phyloP scores from a whole-genome alignment of 495 filamentous ascomycete species.

The Chaetomium tenue region DNA sequence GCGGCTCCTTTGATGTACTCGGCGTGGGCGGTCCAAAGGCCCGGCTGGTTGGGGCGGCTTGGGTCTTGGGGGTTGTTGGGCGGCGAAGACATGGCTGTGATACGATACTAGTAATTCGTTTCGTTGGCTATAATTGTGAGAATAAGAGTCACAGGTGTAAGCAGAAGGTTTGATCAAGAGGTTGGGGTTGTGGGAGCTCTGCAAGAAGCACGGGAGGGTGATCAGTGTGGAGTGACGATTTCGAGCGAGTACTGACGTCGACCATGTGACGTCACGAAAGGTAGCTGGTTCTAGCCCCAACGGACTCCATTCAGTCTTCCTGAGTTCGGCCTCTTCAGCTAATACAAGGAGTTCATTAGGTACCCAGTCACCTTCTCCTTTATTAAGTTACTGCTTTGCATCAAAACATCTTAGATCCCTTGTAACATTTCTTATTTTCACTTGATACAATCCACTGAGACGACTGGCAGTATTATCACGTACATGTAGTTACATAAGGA shows the following conservation, averaged over 20 bases:
- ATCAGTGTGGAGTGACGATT: background rate
- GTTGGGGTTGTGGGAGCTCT: background rate
- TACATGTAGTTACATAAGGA: no score
- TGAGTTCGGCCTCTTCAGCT: background rate
- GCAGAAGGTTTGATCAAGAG: background rate
- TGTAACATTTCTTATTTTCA: no score
- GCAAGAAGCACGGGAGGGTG: background rate
- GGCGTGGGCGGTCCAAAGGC: constrained; percentile 45
- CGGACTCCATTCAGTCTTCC: background rate
- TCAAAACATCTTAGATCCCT: no score
- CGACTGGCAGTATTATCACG: no score
- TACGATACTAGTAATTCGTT: background rate
- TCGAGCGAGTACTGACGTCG: constrained; percentile 21
- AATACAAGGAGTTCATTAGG: no score
- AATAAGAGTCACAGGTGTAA: no score
- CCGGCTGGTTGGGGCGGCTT: constrained; percentile 29
- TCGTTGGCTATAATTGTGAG: background rate
- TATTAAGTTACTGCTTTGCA: no score
- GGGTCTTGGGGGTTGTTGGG: constrained; percentile 22
- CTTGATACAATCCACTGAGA: no score
- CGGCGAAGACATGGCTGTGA: constrained; percentile 19
- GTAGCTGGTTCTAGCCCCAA: background rate
- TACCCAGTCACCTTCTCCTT: no score
- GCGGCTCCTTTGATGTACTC: constrained; percentile 50
- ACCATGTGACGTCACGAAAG: constrained; percentile 19